phyloP scores from a whole-genome alignment of 345 rosid genomes.

The Cochlearia excelsa region DNA sequence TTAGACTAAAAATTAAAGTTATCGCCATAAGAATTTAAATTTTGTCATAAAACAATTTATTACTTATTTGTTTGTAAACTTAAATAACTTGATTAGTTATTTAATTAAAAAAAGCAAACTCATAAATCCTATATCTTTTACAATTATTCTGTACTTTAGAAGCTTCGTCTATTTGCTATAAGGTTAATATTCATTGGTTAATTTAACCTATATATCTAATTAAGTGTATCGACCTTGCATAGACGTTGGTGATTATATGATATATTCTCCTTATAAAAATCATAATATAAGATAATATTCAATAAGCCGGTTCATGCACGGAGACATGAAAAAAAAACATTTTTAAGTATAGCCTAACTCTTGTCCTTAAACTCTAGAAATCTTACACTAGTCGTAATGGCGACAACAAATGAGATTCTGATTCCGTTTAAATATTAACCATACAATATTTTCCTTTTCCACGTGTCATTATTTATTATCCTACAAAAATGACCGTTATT shows the following conservation, averaged over 20 bases:
- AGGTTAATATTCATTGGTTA: constrained; percentile 3
- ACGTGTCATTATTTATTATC: too few species aligned
- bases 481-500: neutral
- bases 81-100: too few species aligned
- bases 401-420: neutral
- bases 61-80: too few species aligned
- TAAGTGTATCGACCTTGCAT: constrained; percentile 1
- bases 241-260: constrained; percentile 19
- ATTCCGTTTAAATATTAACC: neutral
- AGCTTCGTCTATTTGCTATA: constrained; percentile 28
- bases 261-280: constrained; percentile 8
- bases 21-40: too few species aligned
- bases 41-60: too few species aligned
- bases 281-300: constrained; percentile 2
- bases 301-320: constrained; percentile 31
- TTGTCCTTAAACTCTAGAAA: neutral
- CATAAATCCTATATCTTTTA: too few species aligned
- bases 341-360: neutral
- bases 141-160: constrained; percentile 10
- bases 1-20: too few species aligned
- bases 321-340: constrained; percentile 2
- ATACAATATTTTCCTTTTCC: neutral
- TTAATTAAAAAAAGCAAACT: too few species aligned
- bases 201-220: neutral
- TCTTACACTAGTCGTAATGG: neutral